Conservation (phyloP, 1,139 yeast genomes). For the Yamadazyma sp. region DNA sequence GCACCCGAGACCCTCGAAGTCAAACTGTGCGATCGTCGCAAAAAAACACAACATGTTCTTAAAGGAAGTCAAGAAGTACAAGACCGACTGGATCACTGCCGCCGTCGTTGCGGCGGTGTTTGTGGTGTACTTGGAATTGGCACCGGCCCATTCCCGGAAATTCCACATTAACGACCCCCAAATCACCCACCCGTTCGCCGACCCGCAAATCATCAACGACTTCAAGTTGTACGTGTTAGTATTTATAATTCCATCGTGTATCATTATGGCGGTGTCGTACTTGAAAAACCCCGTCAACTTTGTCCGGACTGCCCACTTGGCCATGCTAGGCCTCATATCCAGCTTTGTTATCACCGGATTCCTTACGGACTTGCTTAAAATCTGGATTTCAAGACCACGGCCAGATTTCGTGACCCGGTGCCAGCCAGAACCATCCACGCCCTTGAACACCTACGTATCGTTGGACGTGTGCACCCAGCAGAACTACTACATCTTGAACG, state of each 20-base stretch:
- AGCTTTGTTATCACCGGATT: conserved; percentile 22
- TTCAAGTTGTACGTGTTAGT: conserved; percentile 25
- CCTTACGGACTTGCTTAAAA: conserved; percentile 42
- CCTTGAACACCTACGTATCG: conserved; percentile 30
- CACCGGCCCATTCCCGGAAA: conserved; percentile 38
- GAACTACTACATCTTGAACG: conserved; percentile 35
- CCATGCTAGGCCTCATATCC: conserved; percentile 26
- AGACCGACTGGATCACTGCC: conserved; percentile 37
- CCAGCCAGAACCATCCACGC: conserved; percentile 33
- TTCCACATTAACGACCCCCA: conserved; percentile 34
- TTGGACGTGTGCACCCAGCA: conserved; percentile 40
- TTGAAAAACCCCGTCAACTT: conserved; percentile 7
- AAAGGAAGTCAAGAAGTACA: conserved; percentile 6
- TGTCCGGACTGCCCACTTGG: conserved; percentile 20
- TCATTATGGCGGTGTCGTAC: conserved; percentile 14
- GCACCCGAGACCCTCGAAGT: too few species aligned
- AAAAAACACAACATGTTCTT: conserved; percentile 1
- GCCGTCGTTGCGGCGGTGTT: conserved; percentile 28
- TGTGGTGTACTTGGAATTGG: conserved; percentile 36
- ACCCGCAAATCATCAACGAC: conserved; percentile 41
- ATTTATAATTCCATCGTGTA: conserved; percentile 21
- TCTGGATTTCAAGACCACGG: conserved; percentile 49
- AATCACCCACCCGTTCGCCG: conserved; percentile 48
- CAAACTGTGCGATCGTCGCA: too few species aligned
- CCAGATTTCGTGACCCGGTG: conserved; percentile 48